These are phyloP conservation scores for Solanum habrochaites DNA, from an alignment of 257 asterid species.

Conservation along the genomic window DNA sequence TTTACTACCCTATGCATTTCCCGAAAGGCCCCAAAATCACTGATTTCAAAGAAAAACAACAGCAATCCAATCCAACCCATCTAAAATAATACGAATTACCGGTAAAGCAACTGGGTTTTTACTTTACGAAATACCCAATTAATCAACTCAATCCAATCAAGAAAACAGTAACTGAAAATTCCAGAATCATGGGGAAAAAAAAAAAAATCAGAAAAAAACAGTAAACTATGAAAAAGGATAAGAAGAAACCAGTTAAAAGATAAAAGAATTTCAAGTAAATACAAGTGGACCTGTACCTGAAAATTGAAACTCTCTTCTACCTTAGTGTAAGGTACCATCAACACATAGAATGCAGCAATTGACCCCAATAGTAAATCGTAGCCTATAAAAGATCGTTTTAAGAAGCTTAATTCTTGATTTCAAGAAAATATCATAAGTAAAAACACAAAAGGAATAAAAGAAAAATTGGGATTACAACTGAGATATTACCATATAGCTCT, in stretches of 20 bases:
- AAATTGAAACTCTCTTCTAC: slow-evolving; percentile 97
- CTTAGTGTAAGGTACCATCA: slow-evolving; percentile 86
- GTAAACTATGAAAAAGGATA: neutral
- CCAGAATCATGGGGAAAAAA: neutral
- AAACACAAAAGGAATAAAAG: neutral
- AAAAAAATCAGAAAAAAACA: neutral
- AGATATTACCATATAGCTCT: slow-evolving; percentile 9
- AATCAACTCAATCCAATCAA: neutral
- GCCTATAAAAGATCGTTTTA: slow-evolving; percentile 24
- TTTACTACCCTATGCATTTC: neutral
- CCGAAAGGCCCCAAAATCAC: neutral
- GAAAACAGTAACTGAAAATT: neutral
- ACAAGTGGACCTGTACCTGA: slow-evolving; percentile 36
- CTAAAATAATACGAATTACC: neutral
- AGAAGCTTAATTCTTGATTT: neutral
- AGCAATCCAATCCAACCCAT: neutral
- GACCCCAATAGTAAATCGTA: slow-evolving; percentile 78
- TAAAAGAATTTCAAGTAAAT: neutral
- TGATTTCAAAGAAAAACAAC: neutral
- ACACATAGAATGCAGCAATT: slow-evolving; percentile 73
- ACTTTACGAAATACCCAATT: neutral
- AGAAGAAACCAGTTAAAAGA: neutral
- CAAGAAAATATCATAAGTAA: neutral
- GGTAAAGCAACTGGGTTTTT: neutral
- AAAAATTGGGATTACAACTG: neutral